Evolutionary conservation across 371 early-diverging fungal species (phyloP), one percentile per base, ranked within the genome.

Genomic region (Apophysomyces trapeziformis): DNA sequence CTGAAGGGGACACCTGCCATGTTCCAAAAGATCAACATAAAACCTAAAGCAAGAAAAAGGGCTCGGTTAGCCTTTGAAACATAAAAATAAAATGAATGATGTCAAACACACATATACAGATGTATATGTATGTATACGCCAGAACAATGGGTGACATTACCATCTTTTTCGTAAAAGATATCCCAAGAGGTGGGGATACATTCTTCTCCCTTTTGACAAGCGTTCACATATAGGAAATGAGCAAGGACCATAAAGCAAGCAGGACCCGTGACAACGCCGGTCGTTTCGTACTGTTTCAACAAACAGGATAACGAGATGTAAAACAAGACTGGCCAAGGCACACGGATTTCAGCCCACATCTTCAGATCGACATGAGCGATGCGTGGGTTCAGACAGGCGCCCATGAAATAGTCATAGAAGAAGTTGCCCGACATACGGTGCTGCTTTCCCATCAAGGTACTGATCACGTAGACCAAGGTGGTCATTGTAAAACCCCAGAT

Each of bases 301-400:
- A 89, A 72, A 61, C 86, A 87, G 69, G 84, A 88, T 67, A 83
- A 81, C 68, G 79, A 88, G 46, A 85, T 89, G 74, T 80, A 94
- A 70, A 76, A 93, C 37, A 80, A 84, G 47, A 91, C 85, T 75
- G 80, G 90, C 93, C 85, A 95, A 59, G 83, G 92, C 58, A 59
- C 90, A 87, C 76, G 92, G 64, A 91, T 87, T 80, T 95, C 95
- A 64, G 89, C 91, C 76, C 94, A 89, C 82, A 91, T 91, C 86
- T 95, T 95, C 67, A 95, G 76, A 69, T 95, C 95, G 21, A 95
- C 80, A 63, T 77, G 75, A 38, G 86, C 86, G 38, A 88, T 72
- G 54, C 95, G 90, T 58, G 95, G 96, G 78, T 94, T 94, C 64
- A 90, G 79, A 56, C 75, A 72, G 59, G 81, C 87, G 60, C 92